A percentile compares a stretch with the other conserved stretches of the same genome.
Evolutionary conservation across 2,329 filamentous ascomycete genomes (phyloP).

Genomic region (Delphinella strobiligena): DNA sequence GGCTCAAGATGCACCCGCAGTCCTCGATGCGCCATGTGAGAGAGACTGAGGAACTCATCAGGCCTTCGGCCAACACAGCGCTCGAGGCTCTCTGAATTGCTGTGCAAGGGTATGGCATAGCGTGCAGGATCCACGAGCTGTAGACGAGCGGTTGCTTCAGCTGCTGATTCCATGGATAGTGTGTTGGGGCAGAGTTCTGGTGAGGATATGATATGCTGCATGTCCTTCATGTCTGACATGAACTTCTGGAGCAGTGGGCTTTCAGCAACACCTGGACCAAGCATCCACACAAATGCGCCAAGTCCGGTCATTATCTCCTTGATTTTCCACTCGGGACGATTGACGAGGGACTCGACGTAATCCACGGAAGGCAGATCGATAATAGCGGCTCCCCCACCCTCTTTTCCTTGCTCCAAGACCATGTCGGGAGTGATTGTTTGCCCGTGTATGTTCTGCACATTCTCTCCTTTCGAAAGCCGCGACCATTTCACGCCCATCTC

Average conservation of each 20-base stretch:
- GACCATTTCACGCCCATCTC: conserved; percentile 46
- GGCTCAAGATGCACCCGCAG: conserved; percentile 25
- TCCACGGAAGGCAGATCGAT: conserved; percentile 62
- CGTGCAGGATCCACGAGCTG: conserved; percentile 60
- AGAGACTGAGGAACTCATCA: conserved; percentile 9
- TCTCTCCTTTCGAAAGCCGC: conserved; percentile 49
- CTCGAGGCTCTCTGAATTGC: conserved; percentile 33
- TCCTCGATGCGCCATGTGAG: conserved; percentile 20
- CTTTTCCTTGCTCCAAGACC: conserved; percentile 58
- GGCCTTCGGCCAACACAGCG: background rate
- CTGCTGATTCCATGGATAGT: conserved; percentile 55
- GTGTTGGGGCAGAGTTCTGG: conserved; percentile 64
- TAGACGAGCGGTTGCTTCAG: conserved; percentile 55
- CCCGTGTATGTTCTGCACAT: conserved; percentile 52
- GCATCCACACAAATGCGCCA: conserved; percentile 64
- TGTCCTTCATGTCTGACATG: conserved; percentile 46
- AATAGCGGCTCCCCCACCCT: conserved; percentile 64
- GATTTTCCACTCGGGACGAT: conserved; percentile 60
- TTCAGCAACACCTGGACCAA: conserved; percentile 55
- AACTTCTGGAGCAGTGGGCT: conserved; percentile 56
- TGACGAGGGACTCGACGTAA: conserved; percentile 59
- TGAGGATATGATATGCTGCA: conserved; percentile 69
- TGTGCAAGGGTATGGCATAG: conserved; percentile 58
- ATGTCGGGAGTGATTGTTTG: conserved; percentile 69
- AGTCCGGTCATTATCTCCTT: conserved; percentile 54